Percentiles rank a stretch among this genome's conserved stretches.
phyloP scores from a whole-genome alignment of 2,329 filamentous ascomycete species.

The Penicillium sp. region DNA sequence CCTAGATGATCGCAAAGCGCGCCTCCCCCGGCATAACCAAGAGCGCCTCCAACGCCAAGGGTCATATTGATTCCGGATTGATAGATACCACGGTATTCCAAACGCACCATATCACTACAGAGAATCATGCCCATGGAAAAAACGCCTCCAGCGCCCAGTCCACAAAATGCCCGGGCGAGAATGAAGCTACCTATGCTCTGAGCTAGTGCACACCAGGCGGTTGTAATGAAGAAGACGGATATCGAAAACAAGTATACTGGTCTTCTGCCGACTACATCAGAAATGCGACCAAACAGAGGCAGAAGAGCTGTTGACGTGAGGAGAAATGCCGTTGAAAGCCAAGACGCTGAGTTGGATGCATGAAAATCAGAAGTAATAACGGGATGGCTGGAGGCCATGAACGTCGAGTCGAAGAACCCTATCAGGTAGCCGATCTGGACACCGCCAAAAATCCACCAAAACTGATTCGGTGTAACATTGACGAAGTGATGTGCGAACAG shows the following conservation, averaged over 20 bases:
- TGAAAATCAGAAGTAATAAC: conserved; percentile 78
- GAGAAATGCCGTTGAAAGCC: conserved; percentile 75
- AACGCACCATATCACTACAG: conserved; percentile 66
- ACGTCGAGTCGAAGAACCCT: conserved; percentile 67
- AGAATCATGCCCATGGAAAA: conserved; percentile 62
- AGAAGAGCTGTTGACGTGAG: conserved; percentile 73
- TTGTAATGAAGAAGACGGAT: conserved; percentile 60
- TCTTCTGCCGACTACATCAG: conserved; percentile 69
- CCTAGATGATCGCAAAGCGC: conserved; percentile 38
- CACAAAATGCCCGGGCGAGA: conserved; percentile 65
- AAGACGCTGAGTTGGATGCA: conserved; percentile 73
- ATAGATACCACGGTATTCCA: conserved; percentile 54
- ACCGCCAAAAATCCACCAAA: conserved; percentile 61
- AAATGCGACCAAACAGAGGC: conserved; percentile 69
- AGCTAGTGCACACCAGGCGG: conserved; percentile 66
- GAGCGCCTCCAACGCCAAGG: conserved; percentile 34
- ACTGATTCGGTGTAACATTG: conserved; percentile 42
- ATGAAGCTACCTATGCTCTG: conserved; percentile 69
- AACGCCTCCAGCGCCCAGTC: conserved; percentile 68
- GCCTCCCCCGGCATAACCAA: conserved; percentile 38
- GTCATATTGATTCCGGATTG: conserved; percentile 41
- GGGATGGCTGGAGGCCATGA: conserved; percentile 78
- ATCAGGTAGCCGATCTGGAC: conserved; percentile 57
- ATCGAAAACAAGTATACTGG: conserved; percentile 62
- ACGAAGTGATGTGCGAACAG: conserved; percentile 33